These are phyloP conservation scores for Dillenia suffruticosa DNA, from an alignment of 164 flowering plant species.

Conservation along the genomic window DNA sequence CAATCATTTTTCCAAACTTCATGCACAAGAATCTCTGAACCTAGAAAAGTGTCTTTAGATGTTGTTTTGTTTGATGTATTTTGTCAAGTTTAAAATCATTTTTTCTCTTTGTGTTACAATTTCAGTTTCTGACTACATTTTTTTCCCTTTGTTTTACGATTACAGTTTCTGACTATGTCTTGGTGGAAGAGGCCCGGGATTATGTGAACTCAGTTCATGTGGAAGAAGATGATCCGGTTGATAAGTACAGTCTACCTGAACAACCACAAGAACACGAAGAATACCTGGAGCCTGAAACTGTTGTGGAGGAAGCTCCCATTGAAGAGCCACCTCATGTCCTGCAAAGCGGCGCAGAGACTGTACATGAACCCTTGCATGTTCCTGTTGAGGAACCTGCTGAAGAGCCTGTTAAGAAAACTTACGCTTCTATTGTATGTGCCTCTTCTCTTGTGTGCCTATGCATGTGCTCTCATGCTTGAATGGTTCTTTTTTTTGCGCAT, in stretches of 20 bases:
- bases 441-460: neutral
- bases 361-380: slow-evolving; percentile 40
- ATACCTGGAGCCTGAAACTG: slow-evolving; percentile 37
- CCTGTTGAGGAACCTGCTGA: slow-evolving; percentile 59
- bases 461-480: too few species aligned
- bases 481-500: too few species aligned
- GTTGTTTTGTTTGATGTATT: too few species aligned
- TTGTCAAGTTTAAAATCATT: too few species aligned
- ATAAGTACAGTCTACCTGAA: slow-evolving; percentile 46
- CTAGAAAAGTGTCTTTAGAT: too few species aligned
- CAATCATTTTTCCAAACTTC: too few species aligned
- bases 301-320: slow-evolving; percentile 35
- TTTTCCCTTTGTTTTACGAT: too few species aligned
- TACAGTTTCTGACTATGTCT: slow-evolving; percentile 35
- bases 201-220: slow-evolving; percentile 37
- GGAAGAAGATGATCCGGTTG: slow-evolving; percentile 54
- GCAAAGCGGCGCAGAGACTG: slow-evolving; percentile 26
- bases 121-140: slow-evolving; percentile 30
- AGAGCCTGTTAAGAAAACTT: slow-evolving; percentile 87
- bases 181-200: slow-evolving; percentile 50
- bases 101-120: too few species aligned
- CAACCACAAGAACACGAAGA: slow-evolving; percentile 34
- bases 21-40: too few species aligned
- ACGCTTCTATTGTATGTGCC: slow-evolving; percentile 85
- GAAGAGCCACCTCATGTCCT: slow-evolving; percentile 44